These are phyloP conservation scores for Xylariaceae sp. DNA, from an alignment of 2,329 filamentous ascomycete species.

Conservation along the genomic window DNA sequence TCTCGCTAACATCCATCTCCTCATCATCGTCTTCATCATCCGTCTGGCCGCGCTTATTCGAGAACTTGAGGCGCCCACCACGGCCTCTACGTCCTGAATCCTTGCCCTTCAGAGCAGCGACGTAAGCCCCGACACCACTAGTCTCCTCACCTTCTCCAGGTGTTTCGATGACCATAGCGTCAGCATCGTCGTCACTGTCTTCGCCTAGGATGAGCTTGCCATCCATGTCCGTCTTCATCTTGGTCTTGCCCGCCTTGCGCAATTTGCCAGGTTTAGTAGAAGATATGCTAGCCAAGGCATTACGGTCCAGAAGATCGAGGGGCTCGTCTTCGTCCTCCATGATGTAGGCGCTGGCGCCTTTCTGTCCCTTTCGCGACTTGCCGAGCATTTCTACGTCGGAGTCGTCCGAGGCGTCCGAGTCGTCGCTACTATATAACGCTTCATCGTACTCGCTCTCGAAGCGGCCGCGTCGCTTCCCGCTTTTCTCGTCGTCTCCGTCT, in stretches of 20 bases:
- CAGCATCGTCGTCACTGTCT: constrained; percentile 47
- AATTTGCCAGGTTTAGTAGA: constrained; percentile 75
- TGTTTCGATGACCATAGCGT: constrained; percentile 62
- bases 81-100: constrained; percentile 62
- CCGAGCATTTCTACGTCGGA: constrained; percentile 56
- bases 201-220: constrained; percentile 75
- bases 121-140: constrained; percentile 64
- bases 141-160: constrained; percentile 40
- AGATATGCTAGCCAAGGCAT: constrained; percentile 87
- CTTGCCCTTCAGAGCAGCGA: constrained; percentile 64
- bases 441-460: constrained; percentile 95
- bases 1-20: constrained; percentile 51
- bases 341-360: constrained; percentile 74
- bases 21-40: constrained; percentile 48
- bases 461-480: constrained; percentile 50
- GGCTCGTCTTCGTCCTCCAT: constrained; percentile 93
- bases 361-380: constrained; percentile 44
- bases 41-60: constrained; percentile 54
- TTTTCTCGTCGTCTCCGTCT: constrained; percentile 50
- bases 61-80: constrained; percentile 68
- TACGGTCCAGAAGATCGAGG: constrained; percentile 85
- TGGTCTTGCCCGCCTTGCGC: constrained; percentile 50
- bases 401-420: constrained; percentile 59
- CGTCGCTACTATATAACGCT: constrained; percentile 82
- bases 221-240: constrained; percentile 68